Evolutionary conservation across 2,329 filamentous ascomycete genomes (phyloP).

Genomic region (Dactylella cylindrospora): DNA sequence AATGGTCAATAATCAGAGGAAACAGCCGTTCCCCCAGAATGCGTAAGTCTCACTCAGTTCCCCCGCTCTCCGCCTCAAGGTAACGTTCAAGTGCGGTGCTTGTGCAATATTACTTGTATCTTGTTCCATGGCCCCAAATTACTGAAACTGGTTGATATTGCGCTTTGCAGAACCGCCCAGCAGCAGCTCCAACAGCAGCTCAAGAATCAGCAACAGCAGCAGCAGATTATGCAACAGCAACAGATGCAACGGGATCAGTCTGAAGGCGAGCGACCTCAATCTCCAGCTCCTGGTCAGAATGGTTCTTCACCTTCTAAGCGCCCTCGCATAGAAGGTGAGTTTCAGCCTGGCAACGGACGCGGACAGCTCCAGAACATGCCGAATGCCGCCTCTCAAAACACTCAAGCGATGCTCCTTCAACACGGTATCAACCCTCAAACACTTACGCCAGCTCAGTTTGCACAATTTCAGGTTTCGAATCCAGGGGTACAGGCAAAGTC

Average conservation of each 20-base stretch:
- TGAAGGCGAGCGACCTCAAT: conserved; percentile 60
- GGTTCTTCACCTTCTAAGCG: conserved; percentile 48
- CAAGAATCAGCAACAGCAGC: conserved; percentile 57
- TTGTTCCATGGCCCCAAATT: conserved; percentile 45
- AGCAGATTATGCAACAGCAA: conserved; percentile 68
- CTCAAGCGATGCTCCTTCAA: conserved; percentile 58
- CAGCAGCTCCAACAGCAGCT: conserved; percentile 47
- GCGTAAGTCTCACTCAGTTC: conserved; percentile 30
- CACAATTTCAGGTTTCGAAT: conserved; percentile 57
- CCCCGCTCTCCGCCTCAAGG: conserved; percentile 15
- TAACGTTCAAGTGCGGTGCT: conserved; percentile 42
- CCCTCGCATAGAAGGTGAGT: conserved; percentile 46
- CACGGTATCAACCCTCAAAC: conserved; percentile 74
- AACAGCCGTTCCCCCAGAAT: conserved; percentile 39
- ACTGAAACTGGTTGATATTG: conserved; percentile 44
- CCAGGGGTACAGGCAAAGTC: conserved; percentile 73
- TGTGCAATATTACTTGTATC: conserved; percentile 42
- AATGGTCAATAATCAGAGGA: conserved; percentile 49
- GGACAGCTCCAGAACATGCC: conserved; percentile 40
- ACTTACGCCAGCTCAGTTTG: conserved; percentile 75
- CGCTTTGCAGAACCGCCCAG: conserved; percentile 40
- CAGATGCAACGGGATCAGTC: conserved; percentile 61
- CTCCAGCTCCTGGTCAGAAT: conserved; percentile 53
- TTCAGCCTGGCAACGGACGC: conserved; percentile 36
- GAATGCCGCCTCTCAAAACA: conserved; percentile 42